Percentiles rank a stretch among this genome's conserved stretches.
Evolutionary conservation across 2,329 filamentous ascomycete genomes (phyloP).

Genomic region (Beauveria pseudobassiana): DNA sequence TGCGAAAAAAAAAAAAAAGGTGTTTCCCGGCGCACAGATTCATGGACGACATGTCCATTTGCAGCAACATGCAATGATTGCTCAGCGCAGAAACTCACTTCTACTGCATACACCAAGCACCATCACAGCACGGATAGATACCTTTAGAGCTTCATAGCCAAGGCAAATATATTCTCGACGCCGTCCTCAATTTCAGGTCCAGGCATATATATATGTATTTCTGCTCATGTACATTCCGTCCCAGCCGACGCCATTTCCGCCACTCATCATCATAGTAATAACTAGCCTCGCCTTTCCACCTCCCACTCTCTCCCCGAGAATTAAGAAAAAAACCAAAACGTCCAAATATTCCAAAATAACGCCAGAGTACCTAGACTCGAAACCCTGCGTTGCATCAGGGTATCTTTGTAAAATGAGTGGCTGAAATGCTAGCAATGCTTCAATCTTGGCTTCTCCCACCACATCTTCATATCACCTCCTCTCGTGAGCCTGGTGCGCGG

Average conservation of each 20-base stretch:
- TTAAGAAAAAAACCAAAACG: neutral
- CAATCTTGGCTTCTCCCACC: neutral
- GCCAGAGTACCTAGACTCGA: neutral
- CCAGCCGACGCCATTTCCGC: neutral
- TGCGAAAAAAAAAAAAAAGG: neutral
- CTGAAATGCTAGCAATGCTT: conserved; percentile 9
- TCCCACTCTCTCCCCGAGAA: neutral
- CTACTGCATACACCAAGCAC: neutral
- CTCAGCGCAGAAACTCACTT: neutral
- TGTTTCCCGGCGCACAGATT: neutral
- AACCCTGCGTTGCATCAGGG: neutral
- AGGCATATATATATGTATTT: neutral
- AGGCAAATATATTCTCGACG: conserved; percentile 3
- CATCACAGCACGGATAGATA: neutral
- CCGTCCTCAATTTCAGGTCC: neutral
- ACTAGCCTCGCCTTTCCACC: neutral
- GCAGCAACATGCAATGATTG: neutral
- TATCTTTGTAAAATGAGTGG: conserved; percentile 6
- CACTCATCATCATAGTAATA: neutral
- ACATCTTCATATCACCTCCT: neutral
- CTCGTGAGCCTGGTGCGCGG: neutral
- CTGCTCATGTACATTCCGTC: conserved; percentile 1
- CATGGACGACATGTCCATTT: neutral
- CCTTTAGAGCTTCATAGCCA: neutral
- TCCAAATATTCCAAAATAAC: neutral